phyloP scores from a whole-genome alignment of 2,329 filamentous ascomycete genomes.

The Dactylonectria estremocensis region DNA sequence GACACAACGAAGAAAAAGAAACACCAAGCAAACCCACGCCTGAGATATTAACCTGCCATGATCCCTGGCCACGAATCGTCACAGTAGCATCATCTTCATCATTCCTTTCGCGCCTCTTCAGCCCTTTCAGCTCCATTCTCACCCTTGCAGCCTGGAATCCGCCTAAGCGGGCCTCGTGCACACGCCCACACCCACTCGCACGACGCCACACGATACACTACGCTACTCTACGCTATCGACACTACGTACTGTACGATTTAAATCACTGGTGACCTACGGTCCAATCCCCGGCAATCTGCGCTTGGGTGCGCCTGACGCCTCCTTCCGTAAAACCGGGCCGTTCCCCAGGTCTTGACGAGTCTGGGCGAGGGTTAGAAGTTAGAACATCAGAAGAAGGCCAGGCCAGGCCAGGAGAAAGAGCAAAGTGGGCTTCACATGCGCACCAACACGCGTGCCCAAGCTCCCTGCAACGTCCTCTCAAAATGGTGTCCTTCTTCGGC shows the following conservation, averaged over 20 bases:
- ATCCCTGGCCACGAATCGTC: constrained; percentile 7
- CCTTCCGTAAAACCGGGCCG: constrained; percentile 38
- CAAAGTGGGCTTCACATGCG: constrained; percentile 20
- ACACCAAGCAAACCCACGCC: neutral
- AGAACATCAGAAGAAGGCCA: neutral
- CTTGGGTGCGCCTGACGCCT: constrained; percentile 34
- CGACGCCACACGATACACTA: constrained; percentile 9
- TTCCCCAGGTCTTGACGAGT: constrained; percentile 15
- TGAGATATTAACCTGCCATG: neutral
- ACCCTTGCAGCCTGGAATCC: neutral
- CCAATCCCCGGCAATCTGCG: constrained; percentile 36
- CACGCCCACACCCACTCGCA: neutral
- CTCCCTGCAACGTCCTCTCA: constrained; percentile 21
- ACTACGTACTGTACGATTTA: constrained; percentile 31
- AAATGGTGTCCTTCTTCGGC: constrained; percentile 73
- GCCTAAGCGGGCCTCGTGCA: constrained; percentile 2
- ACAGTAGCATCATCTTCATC: neutral
- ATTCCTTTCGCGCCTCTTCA: neutral
- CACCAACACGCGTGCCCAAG: neutral
- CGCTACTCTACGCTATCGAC: constrained; percentile 10
- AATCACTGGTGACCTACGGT: constrained; percentile 21
- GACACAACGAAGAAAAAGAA: constrained; percentile 5
- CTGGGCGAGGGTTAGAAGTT: neutral
- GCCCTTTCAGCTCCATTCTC: constrained; percentile 7
- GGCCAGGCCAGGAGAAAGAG: neutral